phyloP scores from a whole-genome alignment of 495 filamentous ascomycete genomes.

The Neurospora discreta region DNA sequence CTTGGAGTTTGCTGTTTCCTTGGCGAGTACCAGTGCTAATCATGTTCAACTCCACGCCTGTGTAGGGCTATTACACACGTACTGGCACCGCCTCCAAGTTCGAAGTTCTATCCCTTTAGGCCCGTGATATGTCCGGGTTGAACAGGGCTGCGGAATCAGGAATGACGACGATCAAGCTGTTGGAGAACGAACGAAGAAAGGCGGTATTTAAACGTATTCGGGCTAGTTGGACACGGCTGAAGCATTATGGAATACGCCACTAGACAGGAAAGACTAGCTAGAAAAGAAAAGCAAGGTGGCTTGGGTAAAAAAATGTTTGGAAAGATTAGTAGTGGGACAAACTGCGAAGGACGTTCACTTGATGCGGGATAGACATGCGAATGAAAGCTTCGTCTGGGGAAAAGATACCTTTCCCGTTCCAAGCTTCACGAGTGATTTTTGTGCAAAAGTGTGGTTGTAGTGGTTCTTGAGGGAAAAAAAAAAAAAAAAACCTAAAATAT shows the following conservation, averaged over 20 bases:
- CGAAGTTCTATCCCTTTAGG: neutral
- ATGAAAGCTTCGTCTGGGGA: neutral
- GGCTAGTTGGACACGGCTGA: neutral
- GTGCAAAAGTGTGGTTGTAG: neutral
- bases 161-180: neutral
- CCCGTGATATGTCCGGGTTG: neutral
- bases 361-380: neutral
- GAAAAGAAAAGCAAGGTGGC: neutral
- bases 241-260: neutral
- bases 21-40: neutral
- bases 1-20: neutral
- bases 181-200: neutral
- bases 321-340: neutral
- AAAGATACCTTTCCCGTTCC: neutral
- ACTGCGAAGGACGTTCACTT: neutral
- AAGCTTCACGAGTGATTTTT: neutral
- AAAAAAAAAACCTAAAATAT: neutral
- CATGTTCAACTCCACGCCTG: neutral
- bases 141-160: neutral
- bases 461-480: neutral
- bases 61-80: too few species aligned
- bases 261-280: neutral
- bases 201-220: too few species aligned
- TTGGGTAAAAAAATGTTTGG: neutral
- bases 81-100: neutral